Base-by-base conservation (phyloP, 768 basidiomycete genomes). In the Candolleomyces eurysporus region DNA sequence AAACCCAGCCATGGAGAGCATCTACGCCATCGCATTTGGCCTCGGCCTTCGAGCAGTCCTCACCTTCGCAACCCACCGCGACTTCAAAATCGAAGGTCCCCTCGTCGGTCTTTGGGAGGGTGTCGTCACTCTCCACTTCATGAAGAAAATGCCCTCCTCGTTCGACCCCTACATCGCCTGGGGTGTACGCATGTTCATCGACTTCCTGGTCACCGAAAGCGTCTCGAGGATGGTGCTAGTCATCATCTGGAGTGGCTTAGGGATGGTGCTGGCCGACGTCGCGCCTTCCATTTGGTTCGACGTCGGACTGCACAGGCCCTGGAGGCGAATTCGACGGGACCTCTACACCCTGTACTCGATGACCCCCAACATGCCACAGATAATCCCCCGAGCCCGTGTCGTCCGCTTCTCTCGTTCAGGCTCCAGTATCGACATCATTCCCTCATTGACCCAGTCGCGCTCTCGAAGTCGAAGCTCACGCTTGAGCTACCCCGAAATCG, bases 21-120 rank as follows among this genome's bases (percentile, higher is more conserved):
- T 91, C 48, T 76, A 84, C 71, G 85, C 90, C 69, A 89, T 91
- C 66, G 83, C 77, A 60, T 75, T 84, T 53, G 90, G 90, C 45
- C 84, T 92, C 61, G 80, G 75, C 32, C 73, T 91, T 55, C 89
- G 90, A 58, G 73, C 85, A 60, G 76, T 90, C 60, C 75, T 91
- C 62, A 84, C 84, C 72, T 57, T 75, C 30, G 81, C 83, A 56
- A 78, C 77, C 60, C 73, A 79, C 61, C 73, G 82, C 61, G 81
- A 82, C 69, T 72, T 79, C 70, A 82, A 78, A 60, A 69, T 84
- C 58, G 82, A 79, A n/a, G 84, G 86, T 17, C 85, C 86, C 14
- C 79, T 92, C 60, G 78, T 92, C 57, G 91, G 90, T 8, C 76
- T 91, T 19, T 92, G 90, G 89, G 90, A 92, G 72, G 90, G 91